These are phyloP conservation scores for Gliomastix tumulicola DNA, from an alignment of 2,329 filamentous ascomycete species.

Conservation along the genomic window DNA sequence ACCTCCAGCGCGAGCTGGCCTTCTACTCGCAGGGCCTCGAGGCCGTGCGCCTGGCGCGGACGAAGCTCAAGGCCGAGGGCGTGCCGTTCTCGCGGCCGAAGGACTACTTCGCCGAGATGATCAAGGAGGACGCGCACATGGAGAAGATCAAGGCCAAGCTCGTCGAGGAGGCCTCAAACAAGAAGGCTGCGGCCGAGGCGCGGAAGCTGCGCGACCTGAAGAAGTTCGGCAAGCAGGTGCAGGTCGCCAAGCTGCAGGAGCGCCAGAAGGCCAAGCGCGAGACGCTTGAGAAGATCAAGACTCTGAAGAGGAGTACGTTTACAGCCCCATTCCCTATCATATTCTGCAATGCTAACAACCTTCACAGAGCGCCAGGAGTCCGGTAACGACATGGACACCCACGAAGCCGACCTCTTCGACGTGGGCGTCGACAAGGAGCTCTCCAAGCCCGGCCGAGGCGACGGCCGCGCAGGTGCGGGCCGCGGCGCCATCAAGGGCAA, in stretches of 20 bases:
- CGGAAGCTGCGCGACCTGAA: conserved; percentile 89
- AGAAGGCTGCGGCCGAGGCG: conserved; percentile 89
- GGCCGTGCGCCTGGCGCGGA: conserved; percentile 66
- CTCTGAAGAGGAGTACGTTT: conserved; percentile 78
- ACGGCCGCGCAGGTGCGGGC: conserved; percentile 26
- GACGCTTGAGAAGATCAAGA: conserved; percentile 91
- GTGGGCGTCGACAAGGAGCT: conserved; percentile 71
- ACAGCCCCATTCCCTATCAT: not conserved
- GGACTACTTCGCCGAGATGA: conserved; percentile 99
- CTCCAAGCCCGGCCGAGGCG: conserved; percentile 26
- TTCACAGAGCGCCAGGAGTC: conserved; percentile 75
- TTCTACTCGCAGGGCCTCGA: conserved; percentile 88
- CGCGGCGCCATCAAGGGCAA: conserved; percentile 18
- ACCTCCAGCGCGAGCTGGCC: conserved; percentile 83
- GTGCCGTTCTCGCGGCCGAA: conserved; percentile 80
- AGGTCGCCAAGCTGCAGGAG: conserved; percentile 93
- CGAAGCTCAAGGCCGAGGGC: conserved; percentile 72
- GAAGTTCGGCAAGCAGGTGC: conserved; percentile 98
- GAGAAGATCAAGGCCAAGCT: conserved; percentile 91
- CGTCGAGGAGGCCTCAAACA: conserved; percentile 82
- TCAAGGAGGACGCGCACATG: conserved; percentile 98
- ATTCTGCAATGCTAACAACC: conserved; percentile 7
- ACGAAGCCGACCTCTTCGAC: conserved; percentile 86
- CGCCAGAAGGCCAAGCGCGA: conserved; percentile 86
- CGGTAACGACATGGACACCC: conserved; percentile 51